These are phyloP conservation scores for Zhuliangozyma parablackwelliae DNA, from an alignment of 1,139 yeast genomes.

Conservation along the genomic window DNA sequence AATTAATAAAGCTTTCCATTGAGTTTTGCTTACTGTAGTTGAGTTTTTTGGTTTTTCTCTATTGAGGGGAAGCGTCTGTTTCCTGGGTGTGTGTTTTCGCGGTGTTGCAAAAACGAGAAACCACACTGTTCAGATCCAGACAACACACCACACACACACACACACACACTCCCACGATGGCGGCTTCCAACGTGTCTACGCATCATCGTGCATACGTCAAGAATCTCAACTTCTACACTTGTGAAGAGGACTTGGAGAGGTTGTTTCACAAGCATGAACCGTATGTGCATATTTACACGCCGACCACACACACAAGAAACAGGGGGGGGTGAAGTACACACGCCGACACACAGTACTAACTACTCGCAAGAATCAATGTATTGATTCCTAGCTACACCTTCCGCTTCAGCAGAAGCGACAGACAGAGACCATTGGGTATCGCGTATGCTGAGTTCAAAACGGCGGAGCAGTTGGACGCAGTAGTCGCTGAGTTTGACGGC, in stretches of 20 bases:
- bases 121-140: no score
- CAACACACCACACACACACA: no score
- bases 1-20: no score
- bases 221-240: conserved; percentile 70
- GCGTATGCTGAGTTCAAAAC: conserved; percentile 62
- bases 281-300: conserved; percentile 8
- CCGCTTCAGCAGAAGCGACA: conserved; percentile 36
- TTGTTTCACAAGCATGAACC: conserved; percentile 61
- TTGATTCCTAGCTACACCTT: conserved; percentile 54
- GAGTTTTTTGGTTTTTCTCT: no score
- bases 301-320: not conserved
- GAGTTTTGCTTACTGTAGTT: no score
- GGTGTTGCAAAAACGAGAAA: conserved; percentile 1
- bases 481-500: conserved; percentile 39
- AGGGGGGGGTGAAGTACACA: not conserved
- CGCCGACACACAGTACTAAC: conserved; percentile 9
- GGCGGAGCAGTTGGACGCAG: conserved; percentile 47
- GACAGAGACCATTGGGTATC: conserved; percentile 51
- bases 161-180: no score
- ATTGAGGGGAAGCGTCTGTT: no score
- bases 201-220: conserved; percentile 64
- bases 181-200: no score
- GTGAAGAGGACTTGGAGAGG: conserved; percentile 69
- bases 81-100: no score
- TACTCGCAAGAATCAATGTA: conserved; percentile 28